Evolutionary conservation across 2,329 filamentous ascomycete species (phyloP).

Genomic region (Curvularia hawaiiensis): DNA sequence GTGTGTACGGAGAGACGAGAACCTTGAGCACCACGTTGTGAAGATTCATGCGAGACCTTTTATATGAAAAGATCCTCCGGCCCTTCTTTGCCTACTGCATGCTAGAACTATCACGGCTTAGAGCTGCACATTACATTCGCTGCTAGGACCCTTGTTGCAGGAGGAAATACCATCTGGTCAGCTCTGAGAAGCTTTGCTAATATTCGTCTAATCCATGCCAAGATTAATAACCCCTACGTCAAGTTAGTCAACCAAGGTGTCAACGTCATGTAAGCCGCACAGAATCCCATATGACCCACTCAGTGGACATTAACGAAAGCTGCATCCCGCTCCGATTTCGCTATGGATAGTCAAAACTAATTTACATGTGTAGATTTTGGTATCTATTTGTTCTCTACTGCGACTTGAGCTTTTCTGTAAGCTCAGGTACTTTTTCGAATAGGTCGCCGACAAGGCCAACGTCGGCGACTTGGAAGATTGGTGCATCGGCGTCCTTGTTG

Average conservation of each 20-base stretch:
- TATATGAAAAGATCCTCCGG: not conserved
- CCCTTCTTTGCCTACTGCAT: not conserved
- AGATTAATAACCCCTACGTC: not conserved
- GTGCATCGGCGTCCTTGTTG: slow-evolving; percentile 96
- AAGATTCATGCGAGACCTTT: not conserved
- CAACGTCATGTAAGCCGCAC: not conserved
- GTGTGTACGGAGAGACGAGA: not conserved
- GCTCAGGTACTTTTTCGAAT: slow-evolving; percentile 92
- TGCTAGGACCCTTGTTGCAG: not conserved
- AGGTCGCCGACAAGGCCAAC: slow-evolving; percentile 94
- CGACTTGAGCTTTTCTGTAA: slow-evolving; percentile 89
- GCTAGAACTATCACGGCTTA: not conserved
- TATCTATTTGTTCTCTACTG: slow-evolving; percentile 25
- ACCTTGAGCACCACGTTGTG: not conserved
- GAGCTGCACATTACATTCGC: not conserved
- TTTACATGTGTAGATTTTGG: not conserved
- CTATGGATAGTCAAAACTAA: not conserved
- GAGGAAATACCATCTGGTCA: not conserved
- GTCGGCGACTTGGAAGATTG: slow-evolving; percentile 98
- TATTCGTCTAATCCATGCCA: not conserved
- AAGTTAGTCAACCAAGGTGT: not conserved
- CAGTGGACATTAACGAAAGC: not conserved
- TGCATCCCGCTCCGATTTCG: not conserved
- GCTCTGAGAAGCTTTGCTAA: not conserved
- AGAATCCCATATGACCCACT: not conserved